A percentile compares a stretch with the other conserved stretches of the same genome.
These are phyloP conservation scores for Sporothrix schenckii DNA, from an alignment of 2,329 filamentous ascomycete species.

Conservation along the genomic window DNA sequence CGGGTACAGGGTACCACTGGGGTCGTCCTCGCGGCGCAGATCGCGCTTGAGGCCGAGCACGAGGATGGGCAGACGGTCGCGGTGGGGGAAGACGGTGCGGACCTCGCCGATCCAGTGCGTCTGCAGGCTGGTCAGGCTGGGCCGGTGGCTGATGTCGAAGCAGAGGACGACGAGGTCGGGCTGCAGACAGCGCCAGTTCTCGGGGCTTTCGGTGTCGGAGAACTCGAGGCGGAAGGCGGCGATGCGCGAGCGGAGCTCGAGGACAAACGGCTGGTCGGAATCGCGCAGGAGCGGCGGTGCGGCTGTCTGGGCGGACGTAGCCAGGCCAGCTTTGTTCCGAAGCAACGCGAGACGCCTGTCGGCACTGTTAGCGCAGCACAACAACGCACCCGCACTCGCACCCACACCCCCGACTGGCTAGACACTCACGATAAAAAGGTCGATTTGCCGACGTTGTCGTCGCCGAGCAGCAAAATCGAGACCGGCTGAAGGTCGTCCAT, in stretches of 20 bases:
- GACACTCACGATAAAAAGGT: conserved; percentile 63
- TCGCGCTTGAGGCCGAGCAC: conserved; percentile 65
- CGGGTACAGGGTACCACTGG: conserved; percentile 63
- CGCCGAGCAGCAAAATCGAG: conserved; percentile 61
- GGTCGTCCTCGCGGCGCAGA: conserved; percentile 59
- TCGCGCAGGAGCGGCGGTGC: conserved; percentile 57
- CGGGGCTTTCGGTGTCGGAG: conserved; percentile 61
- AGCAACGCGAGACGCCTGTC: conserved; percentile 57
- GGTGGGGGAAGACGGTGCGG: conserved; percentile 51
- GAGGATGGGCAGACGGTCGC: conserved; percentile 57
- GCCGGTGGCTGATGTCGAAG: conserved; percentile 63
- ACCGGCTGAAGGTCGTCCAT: conserved; percentile 31
- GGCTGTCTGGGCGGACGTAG: conserved; percentile 44
- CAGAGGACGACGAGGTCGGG: conserved; percentile 63
- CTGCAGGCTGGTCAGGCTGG: conserved; percentile 62
- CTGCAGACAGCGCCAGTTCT: conserved; percentile 60
- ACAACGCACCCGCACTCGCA: conserved; percentile 31
- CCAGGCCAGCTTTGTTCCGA: conserved; percentile 36
- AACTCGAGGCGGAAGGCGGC: conserved; percentile 59
- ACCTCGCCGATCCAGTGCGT: conserved; percentile 62
- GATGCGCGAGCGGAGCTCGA: conserved; percentile 55
- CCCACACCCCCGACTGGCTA: conserved; percentile 27
- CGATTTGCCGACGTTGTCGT: conserved; percentile 62
- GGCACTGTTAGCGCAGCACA: neutral
- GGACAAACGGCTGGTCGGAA: conserved; percentile 63